phyloP scores from a whole-genome alignment of 192 early-diverging fungal genomes.

The Ramicandelaber brevisporus region DNA sequence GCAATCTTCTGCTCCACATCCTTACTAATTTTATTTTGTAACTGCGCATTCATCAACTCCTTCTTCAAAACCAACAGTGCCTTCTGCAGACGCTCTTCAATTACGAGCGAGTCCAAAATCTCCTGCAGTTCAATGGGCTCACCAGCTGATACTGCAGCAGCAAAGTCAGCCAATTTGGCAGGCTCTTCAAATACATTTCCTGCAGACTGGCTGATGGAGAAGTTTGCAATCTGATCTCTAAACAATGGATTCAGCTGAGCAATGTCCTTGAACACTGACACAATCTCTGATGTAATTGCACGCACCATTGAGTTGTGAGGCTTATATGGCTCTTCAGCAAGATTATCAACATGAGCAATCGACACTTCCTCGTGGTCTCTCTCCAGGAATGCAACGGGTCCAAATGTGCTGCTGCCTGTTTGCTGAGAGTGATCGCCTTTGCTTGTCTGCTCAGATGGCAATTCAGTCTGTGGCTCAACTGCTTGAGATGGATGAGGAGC shows the following conservation, averaged over 20 bases:
- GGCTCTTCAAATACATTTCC: slow-evolving; percentile 90
- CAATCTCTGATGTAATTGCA: slow-evolving; percentile 82
- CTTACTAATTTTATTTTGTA: slow-evolving; percentile 93
- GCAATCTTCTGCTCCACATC: slow-evolving; percentile 97
- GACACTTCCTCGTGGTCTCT: slow-evolving; percentile 43
- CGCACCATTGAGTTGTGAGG: slow-evolving; percentile 64
- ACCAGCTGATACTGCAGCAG: slow-evolving; percentile 80
- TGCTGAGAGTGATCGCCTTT: too few species aligned
- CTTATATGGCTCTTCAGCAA: slow-evolving; percentile 60
- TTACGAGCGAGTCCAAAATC: slow-evolving; percentile 64
- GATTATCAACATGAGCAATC: slow-evolving; percentile 68
- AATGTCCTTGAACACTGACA: slow-evolving; percentile 92
- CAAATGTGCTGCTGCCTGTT: too few species aligned
- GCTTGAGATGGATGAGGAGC: too few species aligned
- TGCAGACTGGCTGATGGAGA: slow-evolving; percentile 84
- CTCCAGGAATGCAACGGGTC: neutral
- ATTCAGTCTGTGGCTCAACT: too few species aligned
- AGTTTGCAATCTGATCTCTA: slow-evolving; percentile 94
- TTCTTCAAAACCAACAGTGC: slow-evolving; percentile 86
- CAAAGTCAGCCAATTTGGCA: slow-evolving; percentile 88
- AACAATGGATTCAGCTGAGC: slow-evolving; percentile 82
- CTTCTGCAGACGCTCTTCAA: slow-evolving; percentile 81
- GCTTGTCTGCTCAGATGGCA: too few species aligned
- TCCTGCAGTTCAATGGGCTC: slow-evolving; percentile 80
- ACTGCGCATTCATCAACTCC: slow-evolving; percentile 88